phyloP scores from a whole-genome alignment of 192 early-diverging fungal genomes.

The Blastocladiella britannica region DNA sequence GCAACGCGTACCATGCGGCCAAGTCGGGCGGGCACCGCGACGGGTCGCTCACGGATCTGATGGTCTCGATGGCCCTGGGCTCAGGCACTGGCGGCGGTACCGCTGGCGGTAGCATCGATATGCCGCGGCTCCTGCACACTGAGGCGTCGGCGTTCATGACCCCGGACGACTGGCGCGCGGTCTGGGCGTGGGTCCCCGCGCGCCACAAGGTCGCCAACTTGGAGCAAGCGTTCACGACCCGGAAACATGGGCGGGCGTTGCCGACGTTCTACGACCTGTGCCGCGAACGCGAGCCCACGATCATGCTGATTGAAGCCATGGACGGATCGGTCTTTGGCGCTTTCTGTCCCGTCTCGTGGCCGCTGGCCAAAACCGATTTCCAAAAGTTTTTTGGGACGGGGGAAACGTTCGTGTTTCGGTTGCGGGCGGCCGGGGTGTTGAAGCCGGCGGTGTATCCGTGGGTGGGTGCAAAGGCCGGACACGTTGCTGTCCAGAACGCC shows the following conservation, averaged over 20 bases:
- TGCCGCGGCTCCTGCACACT: not conserved
- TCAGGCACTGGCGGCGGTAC: not conserved
- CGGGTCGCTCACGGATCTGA: not conserved
- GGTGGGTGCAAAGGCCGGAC: not conserved
- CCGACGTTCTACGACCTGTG: conserved; percentile 12
- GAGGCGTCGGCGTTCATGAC: conserved; percentile 6
- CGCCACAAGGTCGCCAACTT: conserved; percentile 12
- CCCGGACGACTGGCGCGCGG: conserved; percentile 19
- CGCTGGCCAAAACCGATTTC: conserved; percentile 7
- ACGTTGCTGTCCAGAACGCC: not conserved
- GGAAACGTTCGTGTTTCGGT: conserved; percentile 21
- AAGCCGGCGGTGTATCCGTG: not conserved
- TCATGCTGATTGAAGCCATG: conserved; percentile 15
- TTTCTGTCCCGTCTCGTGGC: conserved; percentile 12
- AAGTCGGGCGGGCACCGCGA: not conserved
- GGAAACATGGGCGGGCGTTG: conserved; percentile 16
- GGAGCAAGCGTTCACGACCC: conserved; percentile 21
- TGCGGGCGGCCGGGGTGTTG: conserved; percentile 12
- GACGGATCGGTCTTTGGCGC: conserved; percentile 20
- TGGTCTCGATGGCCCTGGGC: not conserved
- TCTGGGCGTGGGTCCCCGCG: conserved; percentile 25
- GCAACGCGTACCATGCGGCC: not conserved
- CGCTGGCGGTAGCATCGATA: no score
- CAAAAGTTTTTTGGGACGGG: conserved; percentile 20
- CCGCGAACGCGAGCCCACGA: conserved; percentile 8